Evolutionary conservation across 192 early-diverging fungal species (phyloP), one percentile per base, ranked within the genome.

Genomic region (Spinellus fusiger): DNA sequence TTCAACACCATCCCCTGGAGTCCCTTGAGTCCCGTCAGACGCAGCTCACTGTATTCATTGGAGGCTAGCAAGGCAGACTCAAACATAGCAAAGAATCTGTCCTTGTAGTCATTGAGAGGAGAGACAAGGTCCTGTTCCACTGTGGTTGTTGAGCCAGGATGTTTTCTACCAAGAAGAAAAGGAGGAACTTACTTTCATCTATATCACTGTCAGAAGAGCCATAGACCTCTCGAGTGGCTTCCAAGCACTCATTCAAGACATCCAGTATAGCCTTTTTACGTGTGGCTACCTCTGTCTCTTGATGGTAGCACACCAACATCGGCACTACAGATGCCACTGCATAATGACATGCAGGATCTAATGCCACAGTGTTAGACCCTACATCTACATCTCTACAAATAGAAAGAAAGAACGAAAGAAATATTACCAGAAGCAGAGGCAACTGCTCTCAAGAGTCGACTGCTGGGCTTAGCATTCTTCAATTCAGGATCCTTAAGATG

Each of bases 21-120:
- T 9, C 90, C 93, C 53, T 82, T 82, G 5, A 93, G 61, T 2
- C 88, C 88, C 25, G 80, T 77, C 28, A 89, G 75, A 37, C 89
- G 78, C 49, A 93, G 65, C 7, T 82, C 82, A 53, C 79, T 85
- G 63, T 92, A 89, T 67, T 93, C 89, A 62, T 89, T 87, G 33
- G 83, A 81, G 0, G 85, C 74, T 22, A 86, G 68, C 5, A 87
- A 62, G 8, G 90, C 81, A 7, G 79, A 73, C 18, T 80, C 81
- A 59, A 89, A 95, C 4, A 91, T 66, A 44, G 76, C 82, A 59
- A 92, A 86, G 56, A 91, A 76, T n/a, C 84, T 79, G 63, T 83
- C 83, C 68, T 95, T 93, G 61, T 81, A 90, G 0, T 84, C 47
- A 5, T 86, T 62, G 32, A 94, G 66, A 22, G 90, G 89, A 7